These are phyloP conservation scores for Picochlorum sp. DNA, from an alignment of 139 green algal species.

Conservation along the genomic window DNA sequence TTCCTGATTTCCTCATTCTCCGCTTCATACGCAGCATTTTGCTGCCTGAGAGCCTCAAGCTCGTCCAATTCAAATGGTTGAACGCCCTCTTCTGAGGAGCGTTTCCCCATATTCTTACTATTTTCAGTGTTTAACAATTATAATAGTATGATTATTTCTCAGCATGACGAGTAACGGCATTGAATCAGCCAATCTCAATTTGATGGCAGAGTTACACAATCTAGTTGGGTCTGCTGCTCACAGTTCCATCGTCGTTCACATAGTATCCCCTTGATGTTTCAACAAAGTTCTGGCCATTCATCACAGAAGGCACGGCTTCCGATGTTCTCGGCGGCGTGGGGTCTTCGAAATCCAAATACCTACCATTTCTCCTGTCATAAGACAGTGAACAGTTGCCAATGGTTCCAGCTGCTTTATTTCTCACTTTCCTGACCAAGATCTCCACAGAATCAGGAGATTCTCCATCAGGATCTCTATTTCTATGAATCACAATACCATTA, in stretches of 20 bases:
- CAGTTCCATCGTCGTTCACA: slow-evolving; percentile 10
- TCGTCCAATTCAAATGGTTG: not conserved
- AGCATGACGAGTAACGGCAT: no score
- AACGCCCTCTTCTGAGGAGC: no score
- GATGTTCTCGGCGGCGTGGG: not conserved
- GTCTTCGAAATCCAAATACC: slow-evolving; percentile 24
- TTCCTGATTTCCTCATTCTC: not conserved
- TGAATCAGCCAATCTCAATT: no score
- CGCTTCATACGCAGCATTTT: slow-evolving; percentile 4
- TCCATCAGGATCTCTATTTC: slow-evolving; percentile 48
- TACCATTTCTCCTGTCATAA: slow-evolving; percentile 44
- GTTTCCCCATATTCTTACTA: no score
- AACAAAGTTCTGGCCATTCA: not conserved
- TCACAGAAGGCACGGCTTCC: not conserved
- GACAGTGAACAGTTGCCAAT: slow-evolving; percentile 56
- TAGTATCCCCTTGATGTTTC: not conserved
- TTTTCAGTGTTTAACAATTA: no score
- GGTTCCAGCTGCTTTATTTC: slow-evolving; percentile 84
- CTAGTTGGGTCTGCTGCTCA: not conserved
- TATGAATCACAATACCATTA: slow-evolving; percentile 91
- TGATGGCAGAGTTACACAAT: no score
- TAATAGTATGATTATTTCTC: no score
- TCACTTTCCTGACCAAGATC: slow-evolving; percentile 62
- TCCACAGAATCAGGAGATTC: slow-evolving; percentile 30
- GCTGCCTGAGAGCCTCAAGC: not conserved